A percentile compares a stretch with the other conserved stretches of the same genome.
Conservation (phyloP, 352 stramenopile genomes). For the Pythium scleroteichum region DNA sequence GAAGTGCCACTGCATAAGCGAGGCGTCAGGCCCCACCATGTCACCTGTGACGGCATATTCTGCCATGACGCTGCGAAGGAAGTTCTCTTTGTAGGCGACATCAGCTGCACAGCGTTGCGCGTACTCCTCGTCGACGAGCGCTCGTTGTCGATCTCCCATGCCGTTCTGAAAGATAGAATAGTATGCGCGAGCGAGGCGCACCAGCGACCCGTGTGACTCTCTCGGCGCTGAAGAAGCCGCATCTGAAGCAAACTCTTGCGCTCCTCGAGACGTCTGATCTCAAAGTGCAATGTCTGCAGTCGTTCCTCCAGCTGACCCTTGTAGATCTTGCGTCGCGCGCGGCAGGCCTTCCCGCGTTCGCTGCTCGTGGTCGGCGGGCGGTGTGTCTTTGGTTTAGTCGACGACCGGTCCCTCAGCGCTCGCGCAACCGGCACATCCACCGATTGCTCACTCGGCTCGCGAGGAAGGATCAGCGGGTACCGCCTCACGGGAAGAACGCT, state of each 20-base stretch:
- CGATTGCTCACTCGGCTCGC: background rate
- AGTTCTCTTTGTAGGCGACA: conserved; percentile 20
- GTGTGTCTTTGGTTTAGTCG: background rate
- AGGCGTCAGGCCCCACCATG: conserved; percentile 19
- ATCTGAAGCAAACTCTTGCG: conserved; percentile 5
- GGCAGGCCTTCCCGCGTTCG: conserved; percentile 17
- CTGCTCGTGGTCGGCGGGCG: conserved; percentile 16
- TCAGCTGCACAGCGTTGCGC: background rate
- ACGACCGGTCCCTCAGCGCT: background rate
- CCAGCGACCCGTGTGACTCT: conserved; percentile 5
- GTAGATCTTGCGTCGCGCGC: conserved; percentile 7
- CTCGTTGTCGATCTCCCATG: conserved; percentile 12
- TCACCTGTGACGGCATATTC: conserved; percentile 18
- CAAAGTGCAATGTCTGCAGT: background rate
- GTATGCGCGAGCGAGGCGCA: conserved; percentile 11
- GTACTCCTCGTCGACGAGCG: conserved; percentile 7
- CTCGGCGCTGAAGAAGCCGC: background rate
- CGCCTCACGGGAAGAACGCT: too few species aligned
- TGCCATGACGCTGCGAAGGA: conserved; percentile 21
- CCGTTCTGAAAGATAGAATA: conserved; percentile 21
- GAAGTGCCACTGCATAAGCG: conserved; percentile 24
- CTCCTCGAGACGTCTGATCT: conserved; percentile 5
- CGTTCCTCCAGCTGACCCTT: conserved; percentile 11
- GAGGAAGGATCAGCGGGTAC: too few species aligned
- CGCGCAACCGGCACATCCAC: too few species aligned